Conservation (phyloP, 2,329 filamentous ascomycete species). For the Eurotiales sp. region DNA sequence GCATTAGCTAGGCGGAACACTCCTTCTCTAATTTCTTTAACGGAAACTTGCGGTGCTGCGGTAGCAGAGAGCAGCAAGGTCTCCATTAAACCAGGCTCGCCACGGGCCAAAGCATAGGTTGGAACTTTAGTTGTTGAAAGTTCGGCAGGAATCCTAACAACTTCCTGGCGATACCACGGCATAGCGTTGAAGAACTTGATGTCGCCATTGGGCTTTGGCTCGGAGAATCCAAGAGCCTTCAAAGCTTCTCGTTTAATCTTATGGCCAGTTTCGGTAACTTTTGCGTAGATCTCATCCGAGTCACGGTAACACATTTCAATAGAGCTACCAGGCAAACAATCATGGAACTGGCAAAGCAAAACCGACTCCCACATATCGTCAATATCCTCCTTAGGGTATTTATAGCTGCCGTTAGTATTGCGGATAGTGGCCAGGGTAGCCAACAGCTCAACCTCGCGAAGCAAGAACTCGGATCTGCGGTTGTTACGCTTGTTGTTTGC, state of each 20-base stretch:
- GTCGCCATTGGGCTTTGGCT: constrained; percentile 38
- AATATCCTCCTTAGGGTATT: constrained; percentile 90
- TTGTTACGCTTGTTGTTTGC: constrained; percentile 97
- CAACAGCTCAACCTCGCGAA: constrained; percentile 83
- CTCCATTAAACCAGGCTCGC: constrained; percentile 44
- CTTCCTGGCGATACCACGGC: constrained; percentile 75
- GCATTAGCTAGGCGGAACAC: constrained; percentile 77
- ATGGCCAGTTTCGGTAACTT: constrained; percentile 74
- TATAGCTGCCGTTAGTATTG: constrained; percentile 59
- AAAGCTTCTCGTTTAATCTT: constrained; percentile 68
- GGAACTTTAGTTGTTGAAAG: constrained; percentile 21
- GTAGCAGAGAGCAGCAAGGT: constrained; percentile 25
- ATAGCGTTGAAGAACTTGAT: constrained; percentile 76
- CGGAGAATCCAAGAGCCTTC: constrained; percentile 60
- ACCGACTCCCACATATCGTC: constrained; percentile 94
- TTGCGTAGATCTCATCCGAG: constrained; percentile 81
- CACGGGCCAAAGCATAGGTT: constrained; percentile 44
- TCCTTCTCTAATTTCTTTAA: constrained; percentile 53
- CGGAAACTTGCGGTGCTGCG: constrained; percentile 34
- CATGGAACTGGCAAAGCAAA: constrained; percentile 93
- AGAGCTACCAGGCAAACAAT: constrained; percentile 88
- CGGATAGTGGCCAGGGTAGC: constrained; percentile 80
- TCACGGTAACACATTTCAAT: constrained; percentile 99
- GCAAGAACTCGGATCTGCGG: constrained; percentile 74
- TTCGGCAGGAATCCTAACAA: constrained; percentile 59